Evolutionary conservation across 2,329 filamentous ascomycete genomes (phyloP), one percentile per base, ranked within the genome.

Genomic region (Phoma sp.): DNA sequence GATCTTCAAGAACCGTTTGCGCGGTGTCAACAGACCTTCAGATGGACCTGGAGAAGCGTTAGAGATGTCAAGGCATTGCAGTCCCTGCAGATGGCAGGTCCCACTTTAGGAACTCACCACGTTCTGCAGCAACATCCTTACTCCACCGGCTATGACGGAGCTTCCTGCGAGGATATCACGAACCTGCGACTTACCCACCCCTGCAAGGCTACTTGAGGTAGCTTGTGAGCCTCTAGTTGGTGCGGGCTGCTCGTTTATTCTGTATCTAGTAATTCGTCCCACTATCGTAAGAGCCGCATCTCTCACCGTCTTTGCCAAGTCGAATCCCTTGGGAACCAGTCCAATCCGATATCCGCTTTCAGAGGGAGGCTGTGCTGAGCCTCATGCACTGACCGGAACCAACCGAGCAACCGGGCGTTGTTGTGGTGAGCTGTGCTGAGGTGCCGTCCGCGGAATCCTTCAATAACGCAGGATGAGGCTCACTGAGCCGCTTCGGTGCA

Each of bases 301-400:
- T 42, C 53, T 50, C 53, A 51, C 53, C 53, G 42, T 42, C 47
- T 50, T 33, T 56, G 53, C 42, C 53, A 56, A 56, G 47, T 54
- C 10, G 25, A 34, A 39, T 45, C 15, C 28, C 51, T 54, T 54
- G 45, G 51, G 51, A 54, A 54, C 51, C 45, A 18, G 20, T 32
- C 34, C 28, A 23, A n/a, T n/a, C n/a, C n/a, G n/a, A n/a, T n/a
- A n/a, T n/a, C n/a, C n/a, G n/a, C n/a, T 36, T 25, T 25, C 29
- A 23, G 14, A 49, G 17, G 14, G 28, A 45, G 39, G 33, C 39
- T 30, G 43, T 25, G 40, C 28, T 39, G 29, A 54, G 45, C 46
- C 51, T 49, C 39, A 49, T 39, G 43, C 51, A 43, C 23, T 54
- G 51, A 49, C 51, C 39, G 51, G 40, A 54, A 30, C 21, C 39